Evolutionary conservation across 177 flowering plant species (phyloP), one percentile per base, ranked within the genome.

Genomic region (Vitis hybrid): DNA sequence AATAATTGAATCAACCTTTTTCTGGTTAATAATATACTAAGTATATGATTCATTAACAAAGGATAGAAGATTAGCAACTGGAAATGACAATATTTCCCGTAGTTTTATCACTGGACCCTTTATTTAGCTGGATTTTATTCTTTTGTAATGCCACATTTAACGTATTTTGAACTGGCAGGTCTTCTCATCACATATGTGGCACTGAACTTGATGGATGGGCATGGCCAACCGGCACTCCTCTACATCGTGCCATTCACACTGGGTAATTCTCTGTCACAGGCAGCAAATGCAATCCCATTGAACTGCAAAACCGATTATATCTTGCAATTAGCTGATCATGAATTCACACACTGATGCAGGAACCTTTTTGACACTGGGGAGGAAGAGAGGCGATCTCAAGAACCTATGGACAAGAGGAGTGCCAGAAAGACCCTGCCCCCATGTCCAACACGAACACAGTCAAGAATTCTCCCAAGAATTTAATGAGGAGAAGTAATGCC

Each of bases 141-240:
- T 6, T 17, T 22, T 18, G 1, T 5, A 8, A 11, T 15, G 47
- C 20, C 49, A n/a, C 47, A 38, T 38, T 38, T 38, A 5, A 38
- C 0, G 8, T 7, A 38, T 38, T 38, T 38, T 38, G 47, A 53
- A 69, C 13, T 71, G 19, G 72, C 90, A 92, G 97, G 98, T 77
- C 98, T 92, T 80, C 86, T 92, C 19, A 77, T 90, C 12, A 92
- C 98, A 0, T 94, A 94, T 18, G 87, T 94, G 54, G 97, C 98
- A n/a, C 67, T 94, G 54, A 92, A 89, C 84, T 82, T 94, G 82
- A 94, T 94, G 98, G 97, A 94, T 69, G 98, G 98, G 3, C 95
- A 92, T 58, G 98, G 98, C 61, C 98, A 94, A 77, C 98, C 98
- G 1, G 98, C 98, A 44, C 79, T 94, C 66, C 96, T 94, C 4